Conservation (phyloP, 192 early-diverging fungal genomes). For the Coemansia sp. region DNA sequence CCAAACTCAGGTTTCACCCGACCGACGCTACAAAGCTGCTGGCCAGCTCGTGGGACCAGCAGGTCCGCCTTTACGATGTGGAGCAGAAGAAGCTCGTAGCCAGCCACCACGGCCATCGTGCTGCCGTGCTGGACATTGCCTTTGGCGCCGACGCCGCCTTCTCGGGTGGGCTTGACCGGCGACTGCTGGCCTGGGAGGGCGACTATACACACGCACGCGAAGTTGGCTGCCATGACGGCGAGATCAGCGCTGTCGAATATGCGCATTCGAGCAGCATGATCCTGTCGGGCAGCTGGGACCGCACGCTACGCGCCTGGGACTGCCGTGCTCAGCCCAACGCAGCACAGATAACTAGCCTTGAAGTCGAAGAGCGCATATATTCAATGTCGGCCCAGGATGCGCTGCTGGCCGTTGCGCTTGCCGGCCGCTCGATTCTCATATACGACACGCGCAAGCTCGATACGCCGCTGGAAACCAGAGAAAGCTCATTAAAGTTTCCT, state of each 20-base stretch:
- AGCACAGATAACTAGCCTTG: conserved; percentile 10
- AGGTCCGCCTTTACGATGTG: conserved; percentile 79
- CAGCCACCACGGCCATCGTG: conserved; percentile 59
- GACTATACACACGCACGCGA: conserved; percentile 52
- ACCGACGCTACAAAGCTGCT: conserved; percentile 63
- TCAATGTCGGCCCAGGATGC: conserved; percentile 74
- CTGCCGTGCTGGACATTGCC: conserved; percentile 74
- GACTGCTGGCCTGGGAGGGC: conserved; percentile 65
- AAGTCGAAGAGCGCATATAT: conserved; percentile 68
- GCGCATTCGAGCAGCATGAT: conserved; percentile 54
- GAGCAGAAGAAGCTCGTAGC: conserved; percentile 54
- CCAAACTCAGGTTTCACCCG: conserved; percentile 68
- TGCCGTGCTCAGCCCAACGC: conserved; percentile 43
- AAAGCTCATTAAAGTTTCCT: conserved; percentile 85
- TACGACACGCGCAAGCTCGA: conserved; percentile 86
- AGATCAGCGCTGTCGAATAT: conserved; percentile 66
- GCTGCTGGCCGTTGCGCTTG: conserved; percentile 77
- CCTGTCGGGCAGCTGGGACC: conserved; percentile 93
- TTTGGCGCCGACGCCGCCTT: conserved; percentile 62
- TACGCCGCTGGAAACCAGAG: conserved; percentile 63
- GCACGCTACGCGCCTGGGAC: conserved; percentile 62
- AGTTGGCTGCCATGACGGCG: conserved; percentile 78
- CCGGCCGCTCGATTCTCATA: conserved; percentile 68
- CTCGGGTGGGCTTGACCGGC: conserved; percentile 73
- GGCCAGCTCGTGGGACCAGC: conserved; percentile 90